Evolutionary conservation across 2,329 filamentous ascomycete species (phyloP).

Genomic region (Fusarium graminum): DNA sequence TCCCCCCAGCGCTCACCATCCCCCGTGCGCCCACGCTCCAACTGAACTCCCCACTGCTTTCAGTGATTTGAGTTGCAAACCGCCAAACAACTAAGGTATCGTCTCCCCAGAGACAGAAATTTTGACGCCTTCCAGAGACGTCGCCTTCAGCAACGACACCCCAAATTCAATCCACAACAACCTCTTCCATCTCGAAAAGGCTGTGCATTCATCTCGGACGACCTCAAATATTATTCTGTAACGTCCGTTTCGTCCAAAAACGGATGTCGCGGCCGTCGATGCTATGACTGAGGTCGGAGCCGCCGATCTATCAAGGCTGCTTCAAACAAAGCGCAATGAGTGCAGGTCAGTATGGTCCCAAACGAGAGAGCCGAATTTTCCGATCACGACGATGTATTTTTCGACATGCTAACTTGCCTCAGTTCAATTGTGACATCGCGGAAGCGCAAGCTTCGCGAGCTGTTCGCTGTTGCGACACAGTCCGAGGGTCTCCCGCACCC

Average conservation of each 20-base stretch:
- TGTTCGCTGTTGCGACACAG: constrained; percentile 84
- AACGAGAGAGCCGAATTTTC: constrained; percentile 63
- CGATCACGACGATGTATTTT: constrained; percentile 62
- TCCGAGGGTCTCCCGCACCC: constrained; percentile 71
- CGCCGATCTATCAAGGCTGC: constrained; percentile 74
- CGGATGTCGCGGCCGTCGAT: constrained; percentile 77
- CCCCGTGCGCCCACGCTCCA: constrained; percentile 35
- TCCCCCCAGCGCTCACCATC: constrained; percentile 31
- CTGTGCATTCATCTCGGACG: constrained; percentile 50
- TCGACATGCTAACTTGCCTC: constrained; percentile 59
- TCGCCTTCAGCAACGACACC: constrained; percentile 48
- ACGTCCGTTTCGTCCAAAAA: constrained; percentile 73
- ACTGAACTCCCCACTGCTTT: constrained; percentile 41
- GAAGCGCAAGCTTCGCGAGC: constrained; percentile 90
- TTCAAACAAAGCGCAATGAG: constrained; percentile 74
- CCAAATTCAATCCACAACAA: constrained; percentile 53
- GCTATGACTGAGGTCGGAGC: constrained; percentile 79
- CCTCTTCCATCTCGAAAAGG: constrained; percentile 52
- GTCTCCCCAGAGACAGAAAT: constrained; percentile 50
- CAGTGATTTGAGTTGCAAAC: constrained; percentile 43
- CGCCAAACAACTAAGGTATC: constrained; percentile 39
- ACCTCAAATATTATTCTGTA: constrained; percentile 43
- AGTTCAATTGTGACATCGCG: constrained; percentile 84
- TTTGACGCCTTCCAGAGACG: constrained; percentile 52
- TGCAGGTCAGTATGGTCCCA: constrained; percentile 66